A percentile compares a stretch with the other conserved stretches of the same genome.
phyloP scores from a whole-genome alignment of 805 yeast species.

The Wickerhamomyces ciferrii region DNA sequence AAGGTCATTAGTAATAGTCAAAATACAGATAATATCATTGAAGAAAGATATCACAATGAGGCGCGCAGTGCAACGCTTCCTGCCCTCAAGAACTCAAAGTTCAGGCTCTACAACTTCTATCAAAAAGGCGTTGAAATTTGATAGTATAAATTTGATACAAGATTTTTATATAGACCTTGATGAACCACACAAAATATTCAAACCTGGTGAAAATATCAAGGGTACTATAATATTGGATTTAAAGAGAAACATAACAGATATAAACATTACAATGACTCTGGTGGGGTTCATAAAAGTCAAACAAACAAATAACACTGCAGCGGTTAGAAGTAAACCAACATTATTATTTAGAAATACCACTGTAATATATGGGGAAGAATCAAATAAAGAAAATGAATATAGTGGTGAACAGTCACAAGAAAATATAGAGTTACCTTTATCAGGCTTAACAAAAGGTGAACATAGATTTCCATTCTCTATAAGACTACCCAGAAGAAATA shows the following conservation, averaged over 20 bases:
- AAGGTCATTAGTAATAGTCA: too few relatives aligned
- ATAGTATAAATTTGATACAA: slow-evolving; percentile 33
- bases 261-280: slow-evolving; percentile 47
- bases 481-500: slow-evolving; percentile 67
- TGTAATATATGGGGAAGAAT: slow-evolving; percentile 46
- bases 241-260: slow-evolving; percentile 49
- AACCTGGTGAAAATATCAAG: slow-evolving; percentile 72
- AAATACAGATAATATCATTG: background rate
- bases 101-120: slow-evolving; percentile 8
- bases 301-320: slow-evolving; percentile 41
- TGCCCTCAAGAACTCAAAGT: slow-evolving; percentile 14
- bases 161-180: slow-evolving; percentile 70
- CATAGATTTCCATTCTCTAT: slow-evolving; percentile 86
- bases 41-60: slow-evolving; percentile 13
- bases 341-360: slow-evolving; percentile 55
- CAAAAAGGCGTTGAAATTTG: slow-evolving; percentile 19
- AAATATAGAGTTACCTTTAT: slow-evolving; percentile 4
- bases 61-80: slow-evolving; percentile 21
- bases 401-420: slow-evolving; percentile 1
- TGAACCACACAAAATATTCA: slow-evolving; percentile 70
- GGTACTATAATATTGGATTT: slow-evolving; percentile 59
- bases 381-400: slow-evolving; percentile 8
- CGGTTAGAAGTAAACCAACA: slow-evolving; percentile 46
- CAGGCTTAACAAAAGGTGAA: slow-evolving; percentile 71
- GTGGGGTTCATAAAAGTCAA: slow-evolving; percentile 54